Evolutionary conservation across 2,329 filamentous ascomycete genomes (phyloP).

Genomic region (Fonsecaea pedrosoi): DNA sequence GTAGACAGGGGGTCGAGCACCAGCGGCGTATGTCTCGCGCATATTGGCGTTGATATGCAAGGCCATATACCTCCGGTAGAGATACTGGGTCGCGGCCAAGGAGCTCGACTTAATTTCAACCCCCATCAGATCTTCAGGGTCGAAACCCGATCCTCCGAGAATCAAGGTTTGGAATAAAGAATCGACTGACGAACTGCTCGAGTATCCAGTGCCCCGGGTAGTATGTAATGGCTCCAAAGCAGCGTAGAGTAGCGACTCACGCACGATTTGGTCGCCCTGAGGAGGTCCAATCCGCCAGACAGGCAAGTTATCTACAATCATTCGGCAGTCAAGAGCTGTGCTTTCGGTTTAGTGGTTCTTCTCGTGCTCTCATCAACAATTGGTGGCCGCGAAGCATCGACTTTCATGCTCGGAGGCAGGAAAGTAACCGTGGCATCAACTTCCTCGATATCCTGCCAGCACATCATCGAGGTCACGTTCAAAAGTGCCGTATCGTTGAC

Average conservation of each 20-base stretch:
- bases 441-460: constrained; percentile 5
- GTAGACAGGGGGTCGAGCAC: too few species aligned
- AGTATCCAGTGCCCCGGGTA: too few species aligned
- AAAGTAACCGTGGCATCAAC: background rate
- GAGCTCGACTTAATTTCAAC: constrained; percentile 4
- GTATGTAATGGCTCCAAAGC: too few species aligned
- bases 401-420: background rate
- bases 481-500: too few species aligned
- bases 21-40: constrained; percentile 8
- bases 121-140: background rate
- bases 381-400: background rate
- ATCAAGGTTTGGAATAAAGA: constrained; percentile 6
- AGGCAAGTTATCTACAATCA: background rate
- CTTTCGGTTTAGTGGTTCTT: background rate
- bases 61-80: constrained; percentile 34
- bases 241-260: too few species aligned
- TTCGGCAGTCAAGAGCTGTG: background rate
- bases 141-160: background rate
- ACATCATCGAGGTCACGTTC: background rate
- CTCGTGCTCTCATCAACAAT: background rate
- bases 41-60: constrained; percentile 28
- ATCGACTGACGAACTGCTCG: too few species aligned
- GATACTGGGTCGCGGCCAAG: constrained; percentile 7
- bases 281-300: background rate
- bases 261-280: too few species aligned